phyloP scores from a whole-genome alignment of 2,329 filamentous ascomycete species.

The Botryosphaeria agaves region DNA sequence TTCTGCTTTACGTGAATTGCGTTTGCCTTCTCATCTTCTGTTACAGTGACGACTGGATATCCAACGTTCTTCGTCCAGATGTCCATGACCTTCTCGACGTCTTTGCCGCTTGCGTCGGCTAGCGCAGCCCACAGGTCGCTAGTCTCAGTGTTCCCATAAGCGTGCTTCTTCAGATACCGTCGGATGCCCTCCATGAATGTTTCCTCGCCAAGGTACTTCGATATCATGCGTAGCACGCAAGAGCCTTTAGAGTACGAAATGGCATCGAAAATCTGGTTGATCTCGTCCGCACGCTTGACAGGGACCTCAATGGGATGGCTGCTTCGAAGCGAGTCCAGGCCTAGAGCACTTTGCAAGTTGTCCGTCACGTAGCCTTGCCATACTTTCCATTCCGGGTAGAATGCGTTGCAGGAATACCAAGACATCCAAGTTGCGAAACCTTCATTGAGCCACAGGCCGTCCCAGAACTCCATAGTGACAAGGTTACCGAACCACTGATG shows the following conservation, averaged over 20 bases:
- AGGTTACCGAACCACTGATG: conserved; percentile 98
- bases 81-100: conserved; percentile 77
- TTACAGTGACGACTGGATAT: conserved; percentile 78
- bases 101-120: conserved; percentile 76
- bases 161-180: conserved; percentile 84
- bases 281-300: conserved; percentile 85
- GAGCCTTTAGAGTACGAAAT: conserved; percentile 97
- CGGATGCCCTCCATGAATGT: conserved; percentile 84
- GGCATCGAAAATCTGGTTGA: conserved; percentile 96
- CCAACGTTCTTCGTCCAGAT: conserved; percentile 97
- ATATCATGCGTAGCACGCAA: conserved; percentile 92
- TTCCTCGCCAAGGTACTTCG: conserved; percentile 85
- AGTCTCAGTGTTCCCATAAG: conserved; percentile 89
- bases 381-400: conserved; percentile 97
- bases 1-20: conserved; percentile 85
- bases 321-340: conserved; percentile 78
- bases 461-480: conserved; percentile 98
- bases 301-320: conserved; percentile 94
- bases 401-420: conserved; percentile 83
- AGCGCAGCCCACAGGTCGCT: conserved; percentile 81
- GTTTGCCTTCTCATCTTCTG: conserved; percentile 50
- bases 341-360: conserved; percentile 73
- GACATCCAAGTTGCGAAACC: conserved; percentile 88
- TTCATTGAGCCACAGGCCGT: conserved; percentile 91
- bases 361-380: conserved; percentile 94